phyloP scores from a whole-genome alignment of 345 rosid species.

The Citrus mangshanensis region DNA sequence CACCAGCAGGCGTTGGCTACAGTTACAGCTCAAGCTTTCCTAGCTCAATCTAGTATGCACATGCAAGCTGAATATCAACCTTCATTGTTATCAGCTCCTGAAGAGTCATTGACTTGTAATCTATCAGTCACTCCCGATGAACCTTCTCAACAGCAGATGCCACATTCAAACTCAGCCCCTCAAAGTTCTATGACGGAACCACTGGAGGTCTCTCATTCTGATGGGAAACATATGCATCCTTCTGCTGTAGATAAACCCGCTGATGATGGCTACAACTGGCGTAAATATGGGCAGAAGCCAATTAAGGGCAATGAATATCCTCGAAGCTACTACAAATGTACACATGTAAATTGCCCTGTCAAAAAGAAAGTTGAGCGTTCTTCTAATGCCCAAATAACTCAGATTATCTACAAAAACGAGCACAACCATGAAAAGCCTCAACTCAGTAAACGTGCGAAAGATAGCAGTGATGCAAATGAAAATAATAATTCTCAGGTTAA shows the following conservation, averaged over 20 bases:
- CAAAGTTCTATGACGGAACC: constrained; percentile 36
- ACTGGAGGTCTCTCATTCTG: constrained; percentile 48
- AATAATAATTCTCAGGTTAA: constrained; percentile 37
- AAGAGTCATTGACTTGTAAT: constrained; percentile 22
- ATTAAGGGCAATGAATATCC: constrained; percentile 94
- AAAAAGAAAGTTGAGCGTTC: constrained; percentile 94
- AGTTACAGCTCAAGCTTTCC: constrained; percentile 73
- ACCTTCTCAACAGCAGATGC: constrained; percentile 42
- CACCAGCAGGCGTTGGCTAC: constrained; percentile 82
- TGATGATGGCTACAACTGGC: constrained; percentile 95
- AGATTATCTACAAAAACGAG: constrained; percentile 90
- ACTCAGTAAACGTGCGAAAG: constrained; percentile 59
- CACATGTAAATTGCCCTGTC: constrained; percentile 72
- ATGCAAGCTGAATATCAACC: constrained; percentile 39
- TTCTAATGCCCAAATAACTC: constrained; percentile 79
- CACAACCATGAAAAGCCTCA: constrained; percentile 88
- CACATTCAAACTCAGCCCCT: constrained; percentile 35
- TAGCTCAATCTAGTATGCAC: constrained; percentile 44
- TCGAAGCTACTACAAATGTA: constrained; percentile 95
- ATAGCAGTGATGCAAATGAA: constrained; percentile 35
- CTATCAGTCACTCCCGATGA: constrained; percentile 35
- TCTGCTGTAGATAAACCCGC: constrained; percentile 73
- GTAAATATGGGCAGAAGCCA: constrained; percentile 94
- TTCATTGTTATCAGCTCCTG: constrained; percentile 16
- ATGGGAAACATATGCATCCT: constrained; percentile 47